These are phyloP conservation scores for Coniosporium apollinis DNA, from an alignment of 495 filamentous ascomycete species.

Conservation along the genomic window DNA sequence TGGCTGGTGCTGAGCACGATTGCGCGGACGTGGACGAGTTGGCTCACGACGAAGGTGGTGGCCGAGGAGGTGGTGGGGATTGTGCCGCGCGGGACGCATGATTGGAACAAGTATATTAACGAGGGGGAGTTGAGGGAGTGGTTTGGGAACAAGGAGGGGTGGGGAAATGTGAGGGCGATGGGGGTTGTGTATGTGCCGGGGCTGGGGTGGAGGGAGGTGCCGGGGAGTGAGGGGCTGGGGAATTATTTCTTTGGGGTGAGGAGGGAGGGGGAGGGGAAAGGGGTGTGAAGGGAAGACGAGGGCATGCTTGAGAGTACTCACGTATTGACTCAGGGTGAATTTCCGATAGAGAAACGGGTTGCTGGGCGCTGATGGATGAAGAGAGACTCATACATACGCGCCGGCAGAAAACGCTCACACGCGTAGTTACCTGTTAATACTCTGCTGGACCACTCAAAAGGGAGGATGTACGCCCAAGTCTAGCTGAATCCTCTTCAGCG, in stretches of 20 bases:
- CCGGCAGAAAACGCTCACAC: too few species aligned
- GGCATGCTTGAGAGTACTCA: too few species aligned
- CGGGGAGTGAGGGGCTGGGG: slow-evolving; percentile 67
- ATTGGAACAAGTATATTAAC: slow-evolving; percentile 91
- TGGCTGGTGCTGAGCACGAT: slow-evolving; percentile 90
- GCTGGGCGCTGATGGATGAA: too few species aligned
- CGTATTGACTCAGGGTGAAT: too few species aligned
- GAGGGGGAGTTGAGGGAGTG: slow-evolving; percentile 57
- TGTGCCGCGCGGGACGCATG: slow-evolving; percentile 83
- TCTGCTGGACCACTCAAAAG: too few species aligned
- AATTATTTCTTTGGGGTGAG: slow-evolving; percentile 94
- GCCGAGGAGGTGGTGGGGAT: slow-evolving; percentile 79
- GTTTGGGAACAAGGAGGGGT: slow-evolving; percentile 30
- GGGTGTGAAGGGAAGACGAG: too few species aligned
- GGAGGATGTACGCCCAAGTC: too few species aligned
- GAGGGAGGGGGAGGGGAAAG: slow-evolving; percentile 25
- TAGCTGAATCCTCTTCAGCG: too few species aligned
- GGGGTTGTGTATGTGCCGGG: slow-evolving; percentile 85
- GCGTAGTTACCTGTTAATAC: too few species aligned
- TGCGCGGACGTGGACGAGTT: slow-evolving; percentile 69
- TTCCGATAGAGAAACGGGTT: too few species aligned
- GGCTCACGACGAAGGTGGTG: slow-evolving; percentile 78
- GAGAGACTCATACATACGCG: too few species aligned
- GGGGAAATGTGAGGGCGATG: slow-evolving; percentile 46
- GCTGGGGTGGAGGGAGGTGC: slow-evolving; percentile 75